Base-by-base conservation (phyloP, 768 basidiomycete genomes). In the Podaxis sp. region DNA sequence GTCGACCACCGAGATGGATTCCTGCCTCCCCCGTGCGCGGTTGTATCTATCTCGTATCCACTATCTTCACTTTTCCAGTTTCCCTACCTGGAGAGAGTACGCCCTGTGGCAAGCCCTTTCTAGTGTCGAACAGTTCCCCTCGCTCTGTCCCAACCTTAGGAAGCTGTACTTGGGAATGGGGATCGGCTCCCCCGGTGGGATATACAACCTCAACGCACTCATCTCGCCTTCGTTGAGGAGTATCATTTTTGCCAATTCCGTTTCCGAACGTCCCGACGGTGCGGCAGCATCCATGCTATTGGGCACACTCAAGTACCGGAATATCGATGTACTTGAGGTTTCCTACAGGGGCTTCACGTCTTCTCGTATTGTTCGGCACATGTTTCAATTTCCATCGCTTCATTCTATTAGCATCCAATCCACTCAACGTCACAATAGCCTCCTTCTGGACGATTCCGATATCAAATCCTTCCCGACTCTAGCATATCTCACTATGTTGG, bases 31-130 rank as follows among this genome's bases (percentile, higher is more conserved):
- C 6, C 36, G 24, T 12, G n/a, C 17, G 2, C 52, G 8, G 13
- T 28, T 1, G 5, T 60, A 52, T 22, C 51, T 60, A 9, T 40
- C 51, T 4, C 51, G 51, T n/a, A 40, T 60, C 19, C 30, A 42
- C 4, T 42, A 39, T 13, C 49, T 60, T 42, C 59, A 53, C 22
- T 53, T 52, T 13, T 1, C 28, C 5, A 13, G 4, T 17, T 60
- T 28, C 9, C 59, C 51, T 22, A 44, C 33, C 11, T 22, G 1
- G 6, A 39, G 36, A 19, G 59, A 60, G 26, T 38, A 38, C 6
- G 30, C 39, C 11, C 39, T 60, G 7, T 60, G 59, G 59, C 51
- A 26, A 28, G 51, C 59, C n/a, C 36, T 60, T 17, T 38, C 3
- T 9, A 52, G 36, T 11, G 12, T 60, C 9, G 39, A 22, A 24